Evolutionary conservation across 306 rosid species (phyloP).

Genomic region (Prunus mongolica): DNA sequence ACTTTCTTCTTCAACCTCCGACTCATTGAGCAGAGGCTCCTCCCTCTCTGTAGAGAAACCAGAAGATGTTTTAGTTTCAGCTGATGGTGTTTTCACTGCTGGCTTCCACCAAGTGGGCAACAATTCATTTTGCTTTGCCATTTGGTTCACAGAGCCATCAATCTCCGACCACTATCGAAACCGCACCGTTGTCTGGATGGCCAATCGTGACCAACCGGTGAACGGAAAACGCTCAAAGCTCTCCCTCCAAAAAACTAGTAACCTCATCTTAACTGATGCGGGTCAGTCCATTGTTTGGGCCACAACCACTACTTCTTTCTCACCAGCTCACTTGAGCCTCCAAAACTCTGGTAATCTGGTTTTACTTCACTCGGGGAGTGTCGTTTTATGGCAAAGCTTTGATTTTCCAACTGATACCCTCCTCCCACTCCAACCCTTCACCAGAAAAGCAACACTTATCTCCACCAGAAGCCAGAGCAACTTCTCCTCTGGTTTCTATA

Average conservation of each 20-base stretch:
- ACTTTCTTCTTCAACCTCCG: conserved; percentile 20
- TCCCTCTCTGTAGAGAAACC: conserved; percentile 36
- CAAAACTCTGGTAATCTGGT: conserved; percentile 39
- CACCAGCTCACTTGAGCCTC: conserved; percentile 15
- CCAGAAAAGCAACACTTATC: conserved; percentile 28
- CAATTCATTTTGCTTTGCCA: conserved; percentile 56
- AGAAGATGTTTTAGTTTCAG: conserved; percentile 29
- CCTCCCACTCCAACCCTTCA: conserved; percentile 40
- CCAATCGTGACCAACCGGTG: conserved; percentile 43
- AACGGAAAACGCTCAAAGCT: conserved; percentile 46
- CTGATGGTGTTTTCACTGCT: conserved; percentile 36
- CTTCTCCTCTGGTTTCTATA: conserved; percentile 46
- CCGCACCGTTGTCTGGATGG: conserved; percentile 48
- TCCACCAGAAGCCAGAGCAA: conserved; percentile 48
- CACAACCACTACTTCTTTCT: conserved; percentile 25
- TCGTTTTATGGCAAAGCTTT: conserved; percentile 47
- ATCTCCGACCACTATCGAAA: neutral
- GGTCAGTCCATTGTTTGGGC: conserved; percentile 38
- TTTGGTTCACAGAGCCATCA: conserved; percentile 40
- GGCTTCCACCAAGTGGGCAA: conserved; percentile 42
- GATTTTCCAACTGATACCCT: conserved; percentile 50
- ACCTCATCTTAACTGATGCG: conserved; percentile 34
- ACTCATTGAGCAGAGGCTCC: conserved; percentile 27
- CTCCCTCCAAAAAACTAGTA: conserved; percentile 31
- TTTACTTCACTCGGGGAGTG: neutral